Base-by-base conservation (phyloP, 139 green algal species). In the Tetradesmus lagerheimii region DNA sequence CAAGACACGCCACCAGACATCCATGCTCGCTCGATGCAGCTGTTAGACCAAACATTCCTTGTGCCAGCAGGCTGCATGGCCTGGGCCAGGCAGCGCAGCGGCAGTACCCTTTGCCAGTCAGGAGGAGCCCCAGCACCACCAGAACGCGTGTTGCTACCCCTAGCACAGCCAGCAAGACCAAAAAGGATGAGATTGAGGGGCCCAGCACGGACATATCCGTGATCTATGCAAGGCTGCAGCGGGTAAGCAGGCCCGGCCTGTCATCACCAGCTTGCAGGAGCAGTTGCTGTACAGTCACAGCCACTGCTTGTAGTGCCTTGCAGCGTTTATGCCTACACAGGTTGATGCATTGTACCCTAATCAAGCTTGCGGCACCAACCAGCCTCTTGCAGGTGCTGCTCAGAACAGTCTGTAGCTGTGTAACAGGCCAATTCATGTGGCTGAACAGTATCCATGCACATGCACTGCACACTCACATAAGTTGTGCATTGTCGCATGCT, bases 151-250 rank as follows among this genome's bases (percentile, higher is more conserved):
- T 45, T n/a, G 75, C 35, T 29, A 80, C 75, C 75, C 75, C 75
- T 29, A 43, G 34, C 75, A 47, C 75, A 18, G 11, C n/a, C 67
- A 78, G n/a, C 67, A 18, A 78, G 80, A 31, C 41, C 2, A 27
- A 31, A 31, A 86, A 86, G 43, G 43, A 79, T 43, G 45, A 93
- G 43, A 81, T 93, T 34, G 95, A 97, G 50, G 96, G 96, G 0
- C 91, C 96, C 45, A 96, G 91, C 83, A 97, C 95, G 0, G 94
- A 98, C 71, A 76, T 96, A 2, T n/a, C 76, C 0, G 93, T 98
- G 75, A 97, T 98, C 29, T 93, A 90, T 57, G 80, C 57, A 6
- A 93, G 96, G 0, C 92, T 98, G 38, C 95, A 92, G 91, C 93
- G 94, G 74, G 75, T 81, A 12, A 50, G 67, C 16, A 57, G 6